phyloP scores from a whole-genome alignment of 176 grass and related monocot genomes.

The Hsuehochloa calcarea region DNA sequence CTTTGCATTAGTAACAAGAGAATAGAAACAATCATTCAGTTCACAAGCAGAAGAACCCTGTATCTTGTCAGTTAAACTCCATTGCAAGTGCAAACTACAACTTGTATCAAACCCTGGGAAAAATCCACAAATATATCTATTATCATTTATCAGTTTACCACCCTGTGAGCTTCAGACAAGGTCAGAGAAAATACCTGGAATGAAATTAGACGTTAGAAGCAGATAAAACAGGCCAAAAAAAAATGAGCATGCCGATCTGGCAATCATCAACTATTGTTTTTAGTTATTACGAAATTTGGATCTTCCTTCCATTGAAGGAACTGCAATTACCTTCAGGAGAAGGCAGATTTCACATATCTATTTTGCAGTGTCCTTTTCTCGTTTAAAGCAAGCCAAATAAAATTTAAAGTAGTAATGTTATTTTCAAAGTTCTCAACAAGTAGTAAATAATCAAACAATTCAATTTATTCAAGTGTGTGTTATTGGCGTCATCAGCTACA shows the following conservation, averaged over 20 bases:
- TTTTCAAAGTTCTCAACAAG: neutral
- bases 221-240: conserved; percentile 18
- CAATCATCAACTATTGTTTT: conserved; percentile 11
- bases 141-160: conserved; percentile 27
- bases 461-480: neutral
- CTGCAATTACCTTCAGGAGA: conserved; percentile 21
- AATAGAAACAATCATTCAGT: conserved; percentile 6
- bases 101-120: conserved; percentile 48
- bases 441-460: conserved; percentile 22
- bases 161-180: conserved; percentile 98
- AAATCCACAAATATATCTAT: conserved; percentile 37
- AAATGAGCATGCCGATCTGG: conserved; percentile 11
- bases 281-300: conserved; percentile 15
- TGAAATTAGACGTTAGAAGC: conserved; percentile 42
- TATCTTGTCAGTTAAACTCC: conserved; percentile 35
- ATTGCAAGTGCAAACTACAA: conserved; percentile 30
- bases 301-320: conserved; percentile 11
- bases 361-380: neutral
- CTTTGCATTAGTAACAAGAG: neutral
- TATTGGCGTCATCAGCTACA: neutral
- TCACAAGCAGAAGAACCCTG: conserved; percentile 15
- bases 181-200: conserved; percentile 99
- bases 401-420: neutral
- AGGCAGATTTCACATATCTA: conserved; percentile 1
- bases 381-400: conserved; percentile 11